phyloP scores from a whole-genome alignment of 2,329 filamentous ascomycete genomes.

The Trichophyton simii region DNA sequence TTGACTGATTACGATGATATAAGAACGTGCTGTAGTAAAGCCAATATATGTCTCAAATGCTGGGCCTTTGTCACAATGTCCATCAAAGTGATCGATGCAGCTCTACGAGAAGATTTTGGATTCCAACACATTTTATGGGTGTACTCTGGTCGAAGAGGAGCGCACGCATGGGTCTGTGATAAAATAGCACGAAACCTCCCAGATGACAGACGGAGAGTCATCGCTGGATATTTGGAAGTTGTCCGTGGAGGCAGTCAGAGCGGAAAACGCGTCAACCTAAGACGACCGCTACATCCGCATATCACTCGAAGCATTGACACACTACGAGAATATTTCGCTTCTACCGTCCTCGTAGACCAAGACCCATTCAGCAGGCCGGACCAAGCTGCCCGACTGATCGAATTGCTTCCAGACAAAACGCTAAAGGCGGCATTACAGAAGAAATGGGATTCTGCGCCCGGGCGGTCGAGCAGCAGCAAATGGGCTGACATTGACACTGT shows the following conservation, averaged over 20 bases:
- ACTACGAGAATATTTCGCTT: slow-evolving; percentile 70
- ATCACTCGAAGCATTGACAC: slow-evolving; percentile 73
- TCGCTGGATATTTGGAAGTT: slow-evolving; percentile 82
- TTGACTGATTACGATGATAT: slow-evolving; percentile 98
- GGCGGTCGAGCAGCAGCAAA: slow-evolving; percentile 63
- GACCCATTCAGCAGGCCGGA: slow-evolving; percentile 67
- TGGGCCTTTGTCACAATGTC: slow-evolving; percentile 98
- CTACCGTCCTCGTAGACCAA: slow-evolving; percentile 68
- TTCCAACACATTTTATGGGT: slow-evolving; percentile 98
- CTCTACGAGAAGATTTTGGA: slow-evolving; percentile 84
- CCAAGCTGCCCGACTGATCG: slow-evolving; percentile 63
- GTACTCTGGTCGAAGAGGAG: slow-evolving; percentile 90
- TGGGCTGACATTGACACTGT: slow-evolving; percentile 89
- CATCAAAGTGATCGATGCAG: slow-evolving; percentile 80
- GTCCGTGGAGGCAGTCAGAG: slow-evolving; percentile 75
- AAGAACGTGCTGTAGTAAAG: slow-evolving; percentile 84
- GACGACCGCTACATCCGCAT: slow-evolving; percentile 81
- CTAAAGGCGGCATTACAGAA: slow-evolving; percentile 68
- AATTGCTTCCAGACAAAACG: slow-evolving; percentile 67
- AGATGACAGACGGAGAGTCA: slow-evolving; percentile 69
- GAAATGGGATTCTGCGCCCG: slow-evolving; percentile 81
- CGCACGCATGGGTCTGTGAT: slow-evolving; percentile 97
- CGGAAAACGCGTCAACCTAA: slow-evolving; percentile 74
- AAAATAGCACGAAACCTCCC: slow-evolving; percentile 71
- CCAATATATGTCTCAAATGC: slow-evolving; percentile 86